These are phyloP conservation scores for Claviceps spartinae DNA, from an alignment of 2,329 filamentous ascomycete species.

Conservation along the genomic window DNA sequence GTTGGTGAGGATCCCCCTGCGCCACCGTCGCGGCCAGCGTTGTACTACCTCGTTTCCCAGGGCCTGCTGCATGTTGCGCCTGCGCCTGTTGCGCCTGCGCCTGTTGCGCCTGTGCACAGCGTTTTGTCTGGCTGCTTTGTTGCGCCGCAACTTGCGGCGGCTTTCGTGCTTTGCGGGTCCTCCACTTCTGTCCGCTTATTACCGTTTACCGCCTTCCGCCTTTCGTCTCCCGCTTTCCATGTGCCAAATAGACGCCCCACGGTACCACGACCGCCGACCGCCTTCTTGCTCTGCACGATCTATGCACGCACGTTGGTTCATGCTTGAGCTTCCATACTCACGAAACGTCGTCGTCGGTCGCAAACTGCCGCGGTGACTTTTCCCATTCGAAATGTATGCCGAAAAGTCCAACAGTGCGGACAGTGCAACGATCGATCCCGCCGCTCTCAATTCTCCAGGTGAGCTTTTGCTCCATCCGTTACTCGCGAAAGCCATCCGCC, in stretches of 20 bases:
- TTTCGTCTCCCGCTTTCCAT: too few species aligned
- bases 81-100: not conserved
- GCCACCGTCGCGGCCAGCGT: not conserved
- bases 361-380: slow-evolving; percentile 11
- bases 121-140: not conserved
- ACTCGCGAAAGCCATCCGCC: not conserved
- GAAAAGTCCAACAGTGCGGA: slow-evolving; percentile 56
- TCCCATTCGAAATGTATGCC: slow-evolving; percentile 23
- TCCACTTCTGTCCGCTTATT: not conserved
- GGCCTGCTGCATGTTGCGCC: not conserved
- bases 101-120: not conserved
- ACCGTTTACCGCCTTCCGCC: not conserved
- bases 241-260: not conserved
- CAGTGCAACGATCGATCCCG: slow-evolving; percentile 83
- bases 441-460: slow-evolving; percentile 71
- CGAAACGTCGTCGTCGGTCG: slow-evolving; percentile 40
- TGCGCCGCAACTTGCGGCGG: too few species aligned
- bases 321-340: slow-evolving; percentile 31
- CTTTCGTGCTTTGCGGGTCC: too few species aligned
- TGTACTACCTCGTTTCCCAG: not conserved
- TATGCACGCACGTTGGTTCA: slow-evolving; percentile 20
- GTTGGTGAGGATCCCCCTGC: not conserved
- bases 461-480: slow-evolving; percentile 18
- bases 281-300: not conserved
- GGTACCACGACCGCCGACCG: not conserved